Evolutionary conservation across 169 alveolate genomes (phyloP), one percentile per base, ranked within the genome.

Genomic region (Toxoplasma gondii): DNA sequence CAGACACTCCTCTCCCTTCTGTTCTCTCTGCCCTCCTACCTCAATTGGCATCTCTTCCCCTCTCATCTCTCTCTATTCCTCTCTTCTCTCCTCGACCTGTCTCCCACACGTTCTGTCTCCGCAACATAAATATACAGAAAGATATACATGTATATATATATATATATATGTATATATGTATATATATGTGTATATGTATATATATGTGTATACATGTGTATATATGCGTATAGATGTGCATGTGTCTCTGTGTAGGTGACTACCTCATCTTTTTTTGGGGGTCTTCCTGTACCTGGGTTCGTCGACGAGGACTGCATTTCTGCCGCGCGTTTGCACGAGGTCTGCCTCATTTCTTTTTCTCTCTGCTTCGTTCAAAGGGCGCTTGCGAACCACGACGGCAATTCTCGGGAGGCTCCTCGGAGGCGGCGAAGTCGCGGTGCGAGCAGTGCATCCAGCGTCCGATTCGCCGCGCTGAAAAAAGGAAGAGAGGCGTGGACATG

Each of bases 331-430:
- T 22, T 84, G 84, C 53, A 94, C 92, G 4, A 91, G 78, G 53
- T 94, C 96, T 17, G 54, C 69, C 45, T 94, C 94, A 36, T 38
- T 58, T 17, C 94, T 29, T 45, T n/a, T 78, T 27, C 0, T 43
- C 93, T 94, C 95, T 49, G 88, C 88, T 4, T 86, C 92, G 90
- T 93, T 94, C 94, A 96, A 80, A 41, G 97, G 97, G 94, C 97
- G 96, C 94, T 96, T 96, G 36, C 97, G 94, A 34, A 96, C 97
- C 64, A 96, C 97, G 69, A 96, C 97, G 49, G 93, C 87, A 34
- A 96, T 95, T 44, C 96, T 93, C 49, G 96, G 93, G 24, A 88
- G 87, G 39, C 45, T 16, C 0, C 92, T 36, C 10, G 90, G 38
- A 9, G 67, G 67, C 38, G 90, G 67, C 9, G 90, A 36, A 53